Base-by-base conservation (phyloP, 306 rosid species). In the Rosa persica region DNA sequence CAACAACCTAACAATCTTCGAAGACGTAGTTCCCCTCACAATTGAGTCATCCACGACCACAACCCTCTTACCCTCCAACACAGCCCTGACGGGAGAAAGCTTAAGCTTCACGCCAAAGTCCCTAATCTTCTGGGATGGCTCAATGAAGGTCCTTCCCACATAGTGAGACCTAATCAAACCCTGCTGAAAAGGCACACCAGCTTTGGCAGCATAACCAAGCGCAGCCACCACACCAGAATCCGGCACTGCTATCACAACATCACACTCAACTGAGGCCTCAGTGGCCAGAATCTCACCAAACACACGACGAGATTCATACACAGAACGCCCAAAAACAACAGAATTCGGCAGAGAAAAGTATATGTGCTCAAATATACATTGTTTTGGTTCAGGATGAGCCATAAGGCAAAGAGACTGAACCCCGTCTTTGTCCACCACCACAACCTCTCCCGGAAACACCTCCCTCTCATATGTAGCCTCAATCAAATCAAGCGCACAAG, bases 151-250 rank as follows among this genome's bases (percentile, higher is more conserved):
- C 84, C 98, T 93, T 4, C 99, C 99, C 0, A 96, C 99, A 77
- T 96, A 96, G 79, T 96, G 99, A 22, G 98, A 96, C 84, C 99
- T 89, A 3, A 96, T 91, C 80, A 96, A 72, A 43, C 99, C 98
- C 72, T 91, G 99, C 85, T 96, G 96, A 76, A 96, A 96, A 8
- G 99, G 88, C 47, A 93, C 98, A 5, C 98, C 96, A 4, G 98
- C 93, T 78, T 93, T 93, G 0, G 90, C 97, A 47, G 99, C 98
- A 85, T 93, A 96, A 11, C 99, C 99, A 43, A 91, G 96, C 0
- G 99, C 99, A 52, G 99, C 98, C 16, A 96, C 98, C 6, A 93
- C 94, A 15, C 99, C 99, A 0, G 98, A 96, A 82, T 96, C 99
- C 6, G 98, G 99, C 57, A 93, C 99, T 0, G 98, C 94, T 9